These are phyloP conservation scores for Camellia sinensis DNA, from an alignment of 148 eudicot genomes.

Conservation along the genomic window DNA sequence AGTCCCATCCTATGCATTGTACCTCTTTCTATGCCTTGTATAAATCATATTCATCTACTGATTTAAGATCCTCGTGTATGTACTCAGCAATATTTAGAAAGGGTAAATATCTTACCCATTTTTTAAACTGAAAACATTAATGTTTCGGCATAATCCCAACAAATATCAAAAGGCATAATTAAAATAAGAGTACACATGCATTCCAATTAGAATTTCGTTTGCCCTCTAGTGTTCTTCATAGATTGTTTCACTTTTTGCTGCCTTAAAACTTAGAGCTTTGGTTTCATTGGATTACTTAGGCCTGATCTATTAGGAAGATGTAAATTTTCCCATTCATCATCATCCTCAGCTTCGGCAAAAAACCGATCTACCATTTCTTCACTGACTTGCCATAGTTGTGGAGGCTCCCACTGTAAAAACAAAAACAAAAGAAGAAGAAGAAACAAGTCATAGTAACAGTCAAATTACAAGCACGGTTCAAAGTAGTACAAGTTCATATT, in stretches of 20 bases:
- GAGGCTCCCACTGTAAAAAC: slow-evolving; percentile 12
- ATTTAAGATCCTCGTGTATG: too few relatives aligned
- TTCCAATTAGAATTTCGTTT: neutral
- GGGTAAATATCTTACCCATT: too few relatives aligned
- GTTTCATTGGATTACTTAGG: neutral
- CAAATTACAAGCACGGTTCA: neutral
- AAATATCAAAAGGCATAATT: neutral
- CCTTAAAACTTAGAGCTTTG: slow-evolving; percentile 11
- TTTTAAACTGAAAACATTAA: too few relatives aligned
- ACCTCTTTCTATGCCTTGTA: too few relatives aligned
- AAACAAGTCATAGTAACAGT: neutral
- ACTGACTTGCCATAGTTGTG: slow-evolving; percentile 11
- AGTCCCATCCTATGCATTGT: too few relatives aligned
- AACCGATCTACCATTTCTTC: slow-evolving; percentile 14
- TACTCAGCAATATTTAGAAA: too few relatives aligned
- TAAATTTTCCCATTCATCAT: neutral
- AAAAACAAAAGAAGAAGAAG: neutral
- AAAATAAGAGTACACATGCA: neutral
- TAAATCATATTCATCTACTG: too few relatives aligned
- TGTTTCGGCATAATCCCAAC: neutral
- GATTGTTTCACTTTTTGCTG: neutral
- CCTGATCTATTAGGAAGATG: neutral
- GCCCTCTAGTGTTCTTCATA: neutral
- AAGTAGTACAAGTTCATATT: too few relatives aligned
- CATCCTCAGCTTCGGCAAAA: slow-evolving; percentile 5